These are phyloP conservation scores for Ceratocystis diversiconidia DNA, from an alignment of 2,329 filamentous ascomycete species.

Conservation along the genomic window DNA sequence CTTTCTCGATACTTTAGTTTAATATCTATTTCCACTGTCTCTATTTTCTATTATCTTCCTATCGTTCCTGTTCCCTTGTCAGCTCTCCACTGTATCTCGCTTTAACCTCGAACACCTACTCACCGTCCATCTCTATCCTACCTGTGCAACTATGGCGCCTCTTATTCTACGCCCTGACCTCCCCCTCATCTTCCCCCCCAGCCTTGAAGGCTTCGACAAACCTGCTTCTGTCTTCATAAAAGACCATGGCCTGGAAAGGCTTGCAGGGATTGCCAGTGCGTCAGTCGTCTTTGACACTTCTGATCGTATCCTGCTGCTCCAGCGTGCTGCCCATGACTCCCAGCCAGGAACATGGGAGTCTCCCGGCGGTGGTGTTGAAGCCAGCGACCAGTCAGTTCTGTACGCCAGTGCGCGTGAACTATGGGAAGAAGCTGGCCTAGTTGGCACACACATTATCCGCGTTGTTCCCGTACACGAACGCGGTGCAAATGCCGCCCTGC, in stretches of 20 bases:
- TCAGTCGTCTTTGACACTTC: slow-evolving; percentile 27
- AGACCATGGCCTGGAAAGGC: slow-evolving; percentile 14
- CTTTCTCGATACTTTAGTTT: background rate
- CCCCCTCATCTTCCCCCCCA: slow-evolving; percentile 17
- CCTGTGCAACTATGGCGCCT: slow-evolving; percentile 13
- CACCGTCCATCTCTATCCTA: background rate
- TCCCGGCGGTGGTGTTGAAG: slow-evolving; percentile 35
- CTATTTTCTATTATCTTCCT: background rate
- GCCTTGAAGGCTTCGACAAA: slow-evolving; percentile 19
- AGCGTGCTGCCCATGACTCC: slow-evolving; percentile 32
- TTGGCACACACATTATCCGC: slow-evolving; percentile 23
- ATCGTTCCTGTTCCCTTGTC: background rate
- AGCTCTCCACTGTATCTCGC: background rate
- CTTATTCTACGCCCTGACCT: slow-evolving; percentile 17
- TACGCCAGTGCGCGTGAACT: slow-evolving; percentile 34
- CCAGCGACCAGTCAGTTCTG: slow-evolving; percentile 30
- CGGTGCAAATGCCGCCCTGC: slow-evolving; percentile 16
- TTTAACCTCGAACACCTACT: background rate
- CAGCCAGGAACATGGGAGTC: slow-evolving; percentile 35
- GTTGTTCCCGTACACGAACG: slow-evolving; percentile 23
- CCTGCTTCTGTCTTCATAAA: slow-evolving; percentile 19
- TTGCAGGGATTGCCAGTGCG: slow-evolving; percentile 24
- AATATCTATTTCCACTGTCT: background rate
- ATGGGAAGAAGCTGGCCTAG: slow-evolving; percentile 33
- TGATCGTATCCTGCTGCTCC: slow-evolving; percentile 31